Percentiles rank a stretch among this genome's conserved stretches.
phyloP scores from a whole-genome alignment of 495 filamentous ascomycete species.

The Pseudoneurospora amorphoporcata region DNA sequence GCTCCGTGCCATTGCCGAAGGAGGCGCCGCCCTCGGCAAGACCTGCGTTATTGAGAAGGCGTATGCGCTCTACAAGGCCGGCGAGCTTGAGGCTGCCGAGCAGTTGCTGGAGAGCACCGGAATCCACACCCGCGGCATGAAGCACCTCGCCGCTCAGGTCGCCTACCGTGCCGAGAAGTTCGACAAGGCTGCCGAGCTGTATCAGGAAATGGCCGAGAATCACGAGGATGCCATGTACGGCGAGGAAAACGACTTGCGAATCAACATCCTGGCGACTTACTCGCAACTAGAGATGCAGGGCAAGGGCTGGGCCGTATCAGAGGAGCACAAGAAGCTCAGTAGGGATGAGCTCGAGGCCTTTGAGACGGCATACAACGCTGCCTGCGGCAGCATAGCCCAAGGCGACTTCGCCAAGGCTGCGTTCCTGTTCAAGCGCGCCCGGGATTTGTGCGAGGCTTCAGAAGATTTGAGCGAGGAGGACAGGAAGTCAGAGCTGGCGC shows the following conservation, averaged over 20 bases:
- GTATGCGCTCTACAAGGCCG: constrained; percentile 86
- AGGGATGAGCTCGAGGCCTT: constrained; percentile 82
- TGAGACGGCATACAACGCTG: constrained; percentile 88
- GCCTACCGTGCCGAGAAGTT: constrained; percentile 82
- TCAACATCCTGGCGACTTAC: constrained; percentile 71
- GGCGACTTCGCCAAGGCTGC: constrained; percentile 66
- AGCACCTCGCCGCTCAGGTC: constrained; percentile 83
- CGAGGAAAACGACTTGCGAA: constrained; percentile 77
- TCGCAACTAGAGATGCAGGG: constrained; percentile 84
- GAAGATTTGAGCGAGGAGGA: constrained; percentile 80
- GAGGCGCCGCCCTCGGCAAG: constrained; percentile 55
- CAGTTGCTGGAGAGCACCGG: constrained; percentile 40
- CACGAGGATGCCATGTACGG: constrained; percentile 35
- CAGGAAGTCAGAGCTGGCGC: constrained; percentile 68
- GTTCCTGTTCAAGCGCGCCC: constrained; percentile 71
- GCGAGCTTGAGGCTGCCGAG: constrained; percentile 62
- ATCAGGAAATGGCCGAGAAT: constrained; percentile 48
- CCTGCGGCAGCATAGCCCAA: constrained; percentile 73
- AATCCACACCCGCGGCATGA: constrained; percentile 37
- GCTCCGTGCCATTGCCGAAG: constrained; percentile 62
- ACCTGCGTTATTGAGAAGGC: constrained; percentile 67
- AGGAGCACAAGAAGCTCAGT: constrained; percentile 40
- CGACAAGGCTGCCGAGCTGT: constrained; percentile 55
- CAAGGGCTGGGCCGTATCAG: constrained; percentile 26
- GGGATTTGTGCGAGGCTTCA: constrained; percentile 73